Base-by-base conservation (phyloP, 164 flowering plant species). In the Nelumbo lutea region DNA sequence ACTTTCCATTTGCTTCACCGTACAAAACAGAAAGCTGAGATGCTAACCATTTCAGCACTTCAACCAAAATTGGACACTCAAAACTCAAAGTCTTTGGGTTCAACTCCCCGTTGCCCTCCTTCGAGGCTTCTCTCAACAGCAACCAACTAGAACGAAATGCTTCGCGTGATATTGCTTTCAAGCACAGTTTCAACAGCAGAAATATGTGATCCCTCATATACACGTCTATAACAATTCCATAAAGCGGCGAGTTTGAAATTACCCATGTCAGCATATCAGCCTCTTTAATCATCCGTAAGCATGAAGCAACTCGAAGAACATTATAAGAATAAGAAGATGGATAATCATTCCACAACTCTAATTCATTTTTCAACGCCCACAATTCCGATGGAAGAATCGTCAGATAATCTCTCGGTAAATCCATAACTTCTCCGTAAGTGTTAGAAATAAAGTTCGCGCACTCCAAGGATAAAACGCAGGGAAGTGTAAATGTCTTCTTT, bases 221-320 rank as follows among this genome's bases (percentile, higher is more conserved):
- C 27, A 55, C 79, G 80, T 95, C 99, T 65, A 95, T 81, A 42
- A 90, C 85, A 74, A 90, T 73, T 52, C 98, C 96, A 72, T 80
- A 86, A 10, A 65, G 67, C 40, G 89, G 85, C 11, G 98, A 90
- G 80, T 84, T 88, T 15, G 66, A 70, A 60, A 95, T 68, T 3
- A 90, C 45, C 98, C 96, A 95, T 65, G 44, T 84, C 64, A 58
- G 42, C 44, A 79, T 67, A 72, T 79, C 84, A 67, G 38, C 6
- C 45, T 71, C 75, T 41, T 71, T 66, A 40, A 74, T 69, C 68
- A 62, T 51, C 3, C 10, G 46, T 13, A 79, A 65, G 4, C 81
- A 68, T 76, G 73, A 70, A 59, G 82, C 42, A 1, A 75, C 81
- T 40, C 77, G 74, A 67, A 81, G 66, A 60, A 87, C 81, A 75